A percentile compares a stretch with the other conserved stretches of the same genome.
phyloP scores from a whole-genome alignment of 257 asterid species.

The Hygrophila difformis region DNA sequence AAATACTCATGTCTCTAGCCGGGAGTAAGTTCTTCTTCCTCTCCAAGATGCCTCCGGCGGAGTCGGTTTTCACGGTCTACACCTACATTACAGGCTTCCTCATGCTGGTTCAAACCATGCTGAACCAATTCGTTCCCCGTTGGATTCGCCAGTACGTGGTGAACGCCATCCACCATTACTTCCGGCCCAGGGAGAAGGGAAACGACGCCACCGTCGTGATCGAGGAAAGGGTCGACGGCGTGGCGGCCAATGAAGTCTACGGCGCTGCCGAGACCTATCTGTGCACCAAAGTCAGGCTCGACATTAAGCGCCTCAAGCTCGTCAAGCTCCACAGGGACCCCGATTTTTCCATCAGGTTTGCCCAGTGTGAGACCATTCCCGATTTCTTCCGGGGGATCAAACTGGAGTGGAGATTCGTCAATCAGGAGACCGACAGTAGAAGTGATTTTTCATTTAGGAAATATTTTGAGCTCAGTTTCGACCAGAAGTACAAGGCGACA shows the following conservation, averaged over 20 bases:
- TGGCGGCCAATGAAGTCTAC: constrained; percentile 43
- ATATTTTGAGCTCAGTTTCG: constrained; percentile 25
- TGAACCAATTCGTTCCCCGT: constrained; percentile 53
- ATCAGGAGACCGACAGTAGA: constrained; percentile 13
- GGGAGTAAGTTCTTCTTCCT: too few relatives aligned
- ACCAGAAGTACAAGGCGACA: constrained; percentile 19
- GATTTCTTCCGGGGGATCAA: constrained; percentile 34
- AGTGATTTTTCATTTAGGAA: neutral
- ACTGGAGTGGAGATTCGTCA: constrained; percentile 41
- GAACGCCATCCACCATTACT: constrained; percentile 23
- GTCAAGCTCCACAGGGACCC: constrained; percentile 40
- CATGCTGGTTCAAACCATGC: constrained; percentile 40
- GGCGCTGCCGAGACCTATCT: constrained; percentile 50
- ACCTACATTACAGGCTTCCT: constrained; percentile 49
- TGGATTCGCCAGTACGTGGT: constrained; percentile 29
- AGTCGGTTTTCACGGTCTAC: constrained; percentile 46
- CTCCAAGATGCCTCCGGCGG: constrained; percentile 37
- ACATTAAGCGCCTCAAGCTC: constrained; percentile 41
- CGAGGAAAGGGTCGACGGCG: constrained; percentile 61
- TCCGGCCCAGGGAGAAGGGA: constrained; percentile 15
- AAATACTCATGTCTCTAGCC: too few relatives aligned
- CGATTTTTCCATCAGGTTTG: constrained; percentile 29
- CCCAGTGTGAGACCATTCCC: constrained; percentile 31
- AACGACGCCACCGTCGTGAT: constrained; percentile 26
- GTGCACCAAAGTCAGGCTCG: constrained; percentile 32